Base-by-base conservation (phyloP, 2,329 filamentous ascomycete species). In the Mollisia scopiformis region DNA sequence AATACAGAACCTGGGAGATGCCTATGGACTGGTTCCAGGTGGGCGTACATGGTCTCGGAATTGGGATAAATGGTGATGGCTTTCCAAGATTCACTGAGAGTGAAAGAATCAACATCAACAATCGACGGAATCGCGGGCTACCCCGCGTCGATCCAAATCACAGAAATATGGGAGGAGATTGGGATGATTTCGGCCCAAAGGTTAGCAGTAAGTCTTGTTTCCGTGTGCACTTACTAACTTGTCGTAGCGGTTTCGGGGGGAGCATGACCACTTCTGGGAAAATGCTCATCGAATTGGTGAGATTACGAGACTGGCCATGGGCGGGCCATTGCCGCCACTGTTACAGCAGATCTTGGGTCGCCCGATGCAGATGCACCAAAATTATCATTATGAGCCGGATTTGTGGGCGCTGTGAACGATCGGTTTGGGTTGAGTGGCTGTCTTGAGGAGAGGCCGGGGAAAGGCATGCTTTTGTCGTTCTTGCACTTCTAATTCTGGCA, bases 201-300 rank as follows among this genome's bases (percentile, higher is more conserved):
- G 72, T 69, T n/a, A n/a, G 2, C 13, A n/a, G 8, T 46, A 33
- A 47, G 41, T n/a, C n/a, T n/a, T n/a, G n/a, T n/a, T n/a, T n/a
- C n/a, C n/a, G 41, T 14, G 43, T n/a, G 3, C 7, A 10, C 4
- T 1, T 30, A 14, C 52, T 66, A 25, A 64, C 28, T 30, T 8
- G 23, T 25, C 19, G 21, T 52, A 73, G 71, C 61, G 71, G 52
- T 72, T 69, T 27, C 55, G 63, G 54, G 55, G 58, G 52, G 63
- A 71, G 33, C 58, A 71, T 19, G 63, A 72, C 59, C 50, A 57
- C 27, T 73, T 70, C 47, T 73, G 71, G 71, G 67, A 67, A 35
- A 27, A 67, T 39, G 69, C 71, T 1, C 71, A 72, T 65, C 63
- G 67, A 1, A 51, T 65, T 43, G 68, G 66, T n/a, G n/a, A n/a